Conservation (phyloP, 2,329 filamentous ascomycete species). For the Emergomyces africanus region DNA sequence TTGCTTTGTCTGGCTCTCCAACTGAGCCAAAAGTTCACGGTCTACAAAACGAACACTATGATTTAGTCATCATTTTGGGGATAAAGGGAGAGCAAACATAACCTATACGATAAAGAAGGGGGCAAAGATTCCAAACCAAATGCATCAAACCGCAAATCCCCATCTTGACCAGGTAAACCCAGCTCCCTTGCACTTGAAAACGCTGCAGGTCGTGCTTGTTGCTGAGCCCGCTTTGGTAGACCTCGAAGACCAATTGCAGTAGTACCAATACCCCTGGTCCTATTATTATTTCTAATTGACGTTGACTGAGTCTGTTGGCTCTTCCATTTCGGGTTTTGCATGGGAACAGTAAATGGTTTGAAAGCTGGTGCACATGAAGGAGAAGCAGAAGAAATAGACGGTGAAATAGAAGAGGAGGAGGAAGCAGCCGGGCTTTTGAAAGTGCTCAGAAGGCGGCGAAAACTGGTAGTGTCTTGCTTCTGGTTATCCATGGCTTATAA, state of each 20-base stretch:
- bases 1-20: conserved; percentile 10
- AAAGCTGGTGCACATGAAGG: neutral
- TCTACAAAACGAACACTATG: conserved; percentile 14
- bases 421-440: neutral
- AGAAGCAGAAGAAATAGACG: neutral
- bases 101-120: neutral
- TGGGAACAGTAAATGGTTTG: neutral
- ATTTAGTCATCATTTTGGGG: conserved; percentile 7
- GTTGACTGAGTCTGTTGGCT: neutral
- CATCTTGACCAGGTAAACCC: conserved; percentile 9
- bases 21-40: conserved; percentile 25
- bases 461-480: neutral
- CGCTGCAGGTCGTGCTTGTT: neutral
- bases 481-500: neutral
- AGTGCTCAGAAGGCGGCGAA: neutral
- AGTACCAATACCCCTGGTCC: no score
- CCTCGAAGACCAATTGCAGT: neutral
- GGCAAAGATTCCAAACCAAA: conserved; percentile 30
- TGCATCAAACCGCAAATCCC: conserved; percentile 31
- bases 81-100: neutral
- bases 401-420: neutral
- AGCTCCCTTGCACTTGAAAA: neutral
- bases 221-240: neutral
- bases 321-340: neutral
- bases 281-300: neutral